A percentile compares a stretch with the other conserved stretches of the same genome.
These are phyloP conservation scores for Ophiosphaerella korrae DNA, from an alignment of 2,329 filamentous ascomycete genomes.

Conservation along the genomic window DNA sequence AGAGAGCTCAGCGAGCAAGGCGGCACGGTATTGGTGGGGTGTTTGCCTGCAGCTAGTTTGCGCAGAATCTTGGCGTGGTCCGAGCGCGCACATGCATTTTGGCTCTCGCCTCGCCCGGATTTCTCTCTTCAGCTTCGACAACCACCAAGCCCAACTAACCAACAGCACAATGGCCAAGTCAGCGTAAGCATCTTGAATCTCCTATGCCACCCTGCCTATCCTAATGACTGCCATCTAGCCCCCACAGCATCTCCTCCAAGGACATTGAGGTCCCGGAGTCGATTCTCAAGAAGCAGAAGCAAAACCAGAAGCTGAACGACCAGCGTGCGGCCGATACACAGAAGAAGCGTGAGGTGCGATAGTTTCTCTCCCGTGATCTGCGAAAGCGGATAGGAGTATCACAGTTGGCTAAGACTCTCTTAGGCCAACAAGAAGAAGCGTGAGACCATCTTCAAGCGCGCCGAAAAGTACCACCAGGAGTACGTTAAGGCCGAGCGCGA, in stretches of 20 bases:
- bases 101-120: slow-evolving; percentile 10
- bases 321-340: slow-evolving; percentile 78
- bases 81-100: slow-evolving; percentile 38
- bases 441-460: slow-evolving; percentile 98
- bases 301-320: slow-evolving; percentile 97
- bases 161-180: slow-evolving; percentile 46
- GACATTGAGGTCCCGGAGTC: slow-evolving; percentile 98
- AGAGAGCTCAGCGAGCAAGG: slow-evolving; percentile 13
- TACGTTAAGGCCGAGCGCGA: slow-evolving; percentile 96
- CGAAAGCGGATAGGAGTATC: slow-evolving; percentile 44
- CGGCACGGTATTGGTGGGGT: slow-evolving; percentile 23
- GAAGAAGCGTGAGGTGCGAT: slow-evolving; percentile 97
- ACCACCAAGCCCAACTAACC: slow-evolving; percentile 40
- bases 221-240: slow-evolving; percentile 1
- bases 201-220: not conserved
- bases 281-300: slow-evolving; percentile 99
- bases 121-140: slow-evolving; percentile 31
- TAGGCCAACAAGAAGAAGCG: slow-evolving; percentile 99
- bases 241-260: slow-evolving; percentile 79
- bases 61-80: slow-evolving; percentile 27
- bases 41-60: slow-evolving; percentile 4
- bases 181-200: slow-evolving; percentile 30
- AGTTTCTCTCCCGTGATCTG: slow-evolving; percentile 43
- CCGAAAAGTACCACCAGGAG: slow-evolving; percentile 99
- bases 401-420: slow-evolving; percentile 49